Base-by-base conservation (phyloP, 495 filamentous ascomycete species). In the Beverwykella pulmonaria region DNA sequence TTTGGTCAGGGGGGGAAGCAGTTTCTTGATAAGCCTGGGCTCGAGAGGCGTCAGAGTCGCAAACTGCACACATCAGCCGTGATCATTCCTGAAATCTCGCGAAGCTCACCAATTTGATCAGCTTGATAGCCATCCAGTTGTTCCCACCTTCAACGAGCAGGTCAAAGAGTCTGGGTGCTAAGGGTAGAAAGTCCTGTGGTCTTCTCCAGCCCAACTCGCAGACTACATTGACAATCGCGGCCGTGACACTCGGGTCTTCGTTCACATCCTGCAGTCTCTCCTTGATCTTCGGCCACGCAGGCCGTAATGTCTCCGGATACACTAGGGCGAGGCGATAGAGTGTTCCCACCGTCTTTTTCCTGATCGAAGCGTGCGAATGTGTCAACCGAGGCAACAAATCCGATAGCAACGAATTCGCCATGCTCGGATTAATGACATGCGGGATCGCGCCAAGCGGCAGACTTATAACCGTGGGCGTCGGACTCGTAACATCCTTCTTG, bases 51-150 rank as follows among this genome's bases (percentile, higher is more conserved):
- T 98, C 67, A 98, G 82, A 17, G 90, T 96, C 39, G 94, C 93
- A 83, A 98, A 98, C 91, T 97, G 72, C 4, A 54, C 17, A 36
- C 32, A 22, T n/a, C 41, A 20, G 25, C 36, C 47, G 10, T 17
- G 22, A 8, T 17, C 32, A 8, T 26, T 9, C 9, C 1, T 12
- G 25, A 2, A 14, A 15, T 44, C 3, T 8, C 1, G 2, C 27
- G 46, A n/a, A 19, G 78, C 87, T 63, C 73, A 94, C 92, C 54
- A 98, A 84, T 75, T 98, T 98, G 73, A 98, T 98, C 59, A 98
- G 85, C 71, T 98, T 98, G 73, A 98, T 98, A 32, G 92, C 93
- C 93, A 98, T 98, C 94, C 94, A 98, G 78, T 98, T 98, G 75
- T 98, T 98, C 6, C 89, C 90, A 30, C 91, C 86, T 55, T 93